A percentile compares a stretch with the other conserved stretches of the same genome.
Evolutionary conservation across 1,284 basidiomycete genomes (phyloP).

Genomic region (Omphalotus olearius): DNA sequence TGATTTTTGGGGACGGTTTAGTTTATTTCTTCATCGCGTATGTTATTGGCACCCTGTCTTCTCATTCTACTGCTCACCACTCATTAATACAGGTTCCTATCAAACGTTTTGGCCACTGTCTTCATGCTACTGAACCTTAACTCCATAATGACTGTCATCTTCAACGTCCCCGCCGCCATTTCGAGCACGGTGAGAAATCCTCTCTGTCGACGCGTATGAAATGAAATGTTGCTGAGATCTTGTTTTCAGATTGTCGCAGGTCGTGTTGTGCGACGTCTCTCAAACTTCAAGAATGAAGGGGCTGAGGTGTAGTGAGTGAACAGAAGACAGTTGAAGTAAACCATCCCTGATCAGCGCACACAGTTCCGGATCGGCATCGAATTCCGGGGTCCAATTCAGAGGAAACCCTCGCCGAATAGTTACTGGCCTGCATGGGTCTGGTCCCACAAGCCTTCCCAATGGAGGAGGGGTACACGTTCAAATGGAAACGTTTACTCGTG

Average conservation of each 20-base stretch:
- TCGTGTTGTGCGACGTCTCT: slow-evolving; percentile 13
- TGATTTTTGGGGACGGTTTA: slow-evolving; percentile 69
- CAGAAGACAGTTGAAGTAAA: neutral
- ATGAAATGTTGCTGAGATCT: neutral
- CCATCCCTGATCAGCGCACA: neutral
- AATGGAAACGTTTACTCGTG: slow-evolving; percentile 32
- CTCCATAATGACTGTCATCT: slow-evolving; percentile 24
- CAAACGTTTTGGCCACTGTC: slow-evolving; percentile 57
- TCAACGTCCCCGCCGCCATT: slow-evolving; percentile 34
- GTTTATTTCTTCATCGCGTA: slow-evolving; percentile 75
- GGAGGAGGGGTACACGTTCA: slow-evolving; percentile 27
- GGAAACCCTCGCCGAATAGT: neutral
- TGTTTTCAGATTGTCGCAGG: slow-evolving; percentile 12
- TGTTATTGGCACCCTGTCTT: slow-evolving; percentile 24
- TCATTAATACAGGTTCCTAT: slow-evolving; percentile 44
- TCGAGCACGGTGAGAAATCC: slow-evolving; percentile 32
- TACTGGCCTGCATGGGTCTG: neutral
- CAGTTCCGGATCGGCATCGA: slow-evolving; percentile 8
- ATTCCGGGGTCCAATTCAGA: no score
- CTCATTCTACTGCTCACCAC: slow-evolving; percentile 3
- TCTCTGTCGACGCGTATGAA: slow-evolving; percentile 7
- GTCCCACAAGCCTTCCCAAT: neutral
- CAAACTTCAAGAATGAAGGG: slow-evolving; percentile 16
- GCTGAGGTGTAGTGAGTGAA: slow-evolving; percentile 18
- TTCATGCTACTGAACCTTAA: slow-evolving; percentile 20